These are phyloP conservation scores for Hamigera avellanea DNA, from an alignment of 495 filamentous ascomycete species.

Conservation along the genomic window DNA sequence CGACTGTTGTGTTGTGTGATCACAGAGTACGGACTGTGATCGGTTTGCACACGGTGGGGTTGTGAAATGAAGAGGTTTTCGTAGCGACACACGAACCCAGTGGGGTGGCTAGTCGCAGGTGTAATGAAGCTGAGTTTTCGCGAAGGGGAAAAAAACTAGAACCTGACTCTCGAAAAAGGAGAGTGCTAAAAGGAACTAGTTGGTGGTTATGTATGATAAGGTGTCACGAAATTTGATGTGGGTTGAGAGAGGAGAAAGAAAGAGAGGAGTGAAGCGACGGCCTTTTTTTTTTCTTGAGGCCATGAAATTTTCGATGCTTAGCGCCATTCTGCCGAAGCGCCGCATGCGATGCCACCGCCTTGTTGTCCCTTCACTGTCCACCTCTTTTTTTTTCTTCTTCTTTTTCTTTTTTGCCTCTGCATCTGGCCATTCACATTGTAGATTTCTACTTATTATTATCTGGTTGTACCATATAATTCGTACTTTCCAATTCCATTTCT, in stretches of 20 bases:
- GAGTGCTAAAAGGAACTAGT: slow-evolving; percentile 19
- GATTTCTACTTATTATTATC: too few relatives aligned
- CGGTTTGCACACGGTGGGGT: slow-evolving; percentile 31
- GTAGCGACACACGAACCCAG: slow-evolving; percentile 25
- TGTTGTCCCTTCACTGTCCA: too few relatives aligned
- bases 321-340: slow-evolving; percentile 12
- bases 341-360: slow-evolving; percentile 9
- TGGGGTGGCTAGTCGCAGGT: slow-evolving; percentile 10
- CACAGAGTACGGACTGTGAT: slow-evolving; percentile 60
- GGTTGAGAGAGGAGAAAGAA: slow-evolving; percentile 16
- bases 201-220: slow-evolving; percentile 2
- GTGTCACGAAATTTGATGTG: slow-evolving; percentile 19
- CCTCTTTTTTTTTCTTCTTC: too few relatives aligned
- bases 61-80: slow-evolving; percentile 14
- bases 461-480: slow-evolving; percentile 2
- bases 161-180: slow-evolving; percentile 23
- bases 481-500: not conserved
- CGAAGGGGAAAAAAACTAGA: slow-evolving; percentile 21
- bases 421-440: too few relatives aligned
- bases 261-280: slow-evolving; percentile 22
- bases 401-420: slow-evolving; percentile 3
- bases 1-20: slow-evolving; percentile 49
- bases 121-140: slow-evolving; percentile 15
- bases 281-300: slow-evolving; percentile 28
- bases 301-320: slow-evolving; percentile 15